These are phyloP conservation scores for Lactarius sp. DNA, from an alignment of 768 basidiomycete species.

Conservation along the genomic window DNA sequence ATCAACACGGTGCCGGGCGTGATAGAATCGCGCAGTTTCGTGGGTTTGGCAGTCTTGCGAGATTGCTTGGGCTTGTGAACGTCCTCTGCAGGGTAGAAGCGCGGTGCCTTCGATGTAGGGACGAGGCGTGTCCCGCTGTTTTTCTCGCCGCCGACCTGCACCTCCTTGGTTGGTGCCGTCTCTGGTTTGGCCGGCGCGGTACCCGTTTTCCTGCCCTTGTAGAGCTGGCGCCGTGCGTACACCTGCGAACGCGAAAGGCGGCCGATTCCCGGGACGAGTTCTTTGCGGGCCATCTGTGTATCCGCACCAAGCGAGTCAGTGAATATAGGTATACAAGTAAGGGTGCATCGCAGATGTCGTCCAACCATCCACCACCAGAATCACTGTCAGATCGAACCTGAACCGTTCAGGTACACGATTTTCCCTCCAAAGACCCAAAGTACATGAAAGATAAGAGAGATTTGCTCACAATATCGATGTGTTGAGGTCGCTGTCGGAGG, in stretches of 20 bases:
- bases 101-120: slow-evolving; percentile 78
- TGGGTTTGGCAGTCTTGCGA: slow-evolving; percentile 78
- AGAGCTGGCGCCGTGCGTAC: slow-evolving; percentile 73
- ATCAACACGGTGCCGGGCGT: slow-evolving; percentile 93
- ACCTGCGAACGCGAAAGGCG: slow-evolving; percentile 81
- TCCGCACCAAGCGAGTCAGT: slow-evolving; percentile 17
- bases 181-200: slow-evolving; percentile 58
- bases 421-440: not conserved
- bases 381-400: slow-evolving; percentile 16
- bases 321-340: not conserved
- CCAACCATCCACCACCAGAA: slow-evolving; percentile 34
- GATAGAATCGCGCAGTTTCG: slow-evolving; percentile 81
- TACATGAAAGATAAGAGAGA: slow-evolving; percentile 26
- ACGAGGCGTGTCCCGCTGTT: slow-evolving; percentile 87
- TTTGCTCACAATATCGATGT: slow-evolving; percentile 39
- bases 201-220: slow-evolving; percentile 80
- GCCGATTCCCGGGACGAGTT: slow-evolving; percentile 77
- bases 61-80: slow-evolving; percentile 86
- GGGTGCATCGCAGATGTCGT: slow-evolving; percentile 34
- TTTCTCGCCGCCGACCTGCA: slow-evolving; percentile 81
- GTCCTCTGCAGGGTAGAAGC: slow-evolving; percentile 95
- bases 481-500: slow-evolving; percentile 40
- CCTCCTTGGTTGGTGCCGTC: slow-evolving; percentile 63
- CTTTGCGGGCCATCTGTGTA: slow-evolving; percentile 78
- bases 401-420: not conserved